Percentiles rank a stretch among this genome's conserved stretches.
phyloP scores from a whole-genome alignment of 345 rosid species.

The Eutrema yunnanense region DNA sequence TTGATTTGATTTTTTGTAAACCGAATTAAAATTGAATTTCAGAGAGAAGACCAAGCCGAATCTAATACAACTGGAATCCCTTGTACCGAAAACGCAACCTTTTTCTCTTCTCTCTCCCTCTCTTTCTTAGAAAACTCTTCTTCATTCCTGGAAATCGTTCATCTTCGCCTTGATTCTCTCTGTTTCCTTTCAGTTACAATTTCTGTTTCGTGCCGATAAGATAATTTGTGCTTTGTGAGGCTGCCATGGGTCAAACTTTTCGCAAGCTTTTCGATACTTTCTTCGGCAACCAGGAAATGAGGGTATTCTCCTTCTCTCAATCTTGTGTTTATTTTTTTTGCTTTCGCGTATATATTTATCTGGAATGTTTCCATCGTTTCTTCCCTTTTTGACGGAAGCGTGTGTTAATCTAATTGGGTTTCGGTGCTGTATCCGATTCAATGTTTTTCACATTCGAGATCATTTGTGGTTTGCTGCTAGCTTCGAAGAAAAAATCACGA shows the following conservation, averaged over 20 bases:
- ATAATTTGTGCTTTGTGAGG: not conserved
- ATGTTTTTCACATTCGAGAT: not conserved
- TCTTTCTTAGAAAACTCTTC: not conserved
- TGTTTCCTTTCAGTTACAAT: not conserved
- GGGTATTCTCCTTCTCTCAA: slow-evolving; percentile 41
- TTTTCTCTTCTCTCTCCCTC: not conserved
- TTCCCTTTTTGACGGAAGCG: not conserved
- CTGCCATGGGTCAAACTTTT: slow-evolving; percentile 76
- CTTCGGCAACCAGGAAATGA: slow-evolving; percentile 90
- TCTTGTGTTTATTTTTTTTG: not conserved
- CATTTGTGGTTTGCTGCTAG: not conserved
- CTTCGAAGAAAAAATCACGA: not conserved
- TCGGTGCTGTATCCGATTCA: not conserved
- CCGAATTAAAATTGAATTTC: not conserved
- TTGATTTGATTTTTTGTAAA: not conserved
- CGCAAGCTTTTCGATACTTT: slow-evolving; percentile 84
- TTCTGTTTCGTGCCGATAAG: not conserved
- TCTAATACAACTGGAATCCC: not conserved
- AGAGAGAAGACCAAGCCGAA: not conserved
- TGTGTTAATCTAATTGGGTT: not conserved
- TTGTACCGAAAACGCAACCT: slow-evolving; percentile 25
- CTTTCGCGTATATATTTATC: not conserved
- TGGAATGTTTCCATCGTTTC: not conserved
- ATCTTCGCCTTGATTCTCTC: not conserved
- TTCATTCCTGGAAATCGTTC: not conserved